Evolutionary conservation across 2,329 filamentous ascomycete genomes (phyloP), one percentile per base, ranked within the genome.

Genomic region (Trichoderma sp.): DNA sequence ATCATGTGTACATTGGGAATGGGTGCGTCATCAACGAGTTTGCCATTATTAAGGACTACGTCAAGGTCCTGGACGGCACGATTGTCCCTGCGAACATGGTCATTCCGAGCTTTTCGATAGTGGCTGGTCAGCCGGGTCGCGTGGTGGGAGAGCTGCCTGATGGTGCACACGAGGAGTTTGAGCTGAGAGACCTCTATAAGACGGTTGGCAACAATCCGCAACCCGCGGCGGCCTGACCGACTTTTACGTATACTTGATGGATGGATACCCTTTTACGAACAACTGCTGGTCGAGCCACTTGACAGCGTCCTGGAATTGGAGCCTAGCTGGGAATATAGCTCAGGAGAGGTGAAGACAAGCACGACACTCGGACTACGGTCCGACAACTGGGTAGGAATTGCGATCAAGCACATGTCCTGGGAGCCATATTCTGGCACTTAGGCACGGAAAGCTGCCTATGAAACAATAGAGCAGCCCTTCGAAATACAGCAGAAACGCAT

Each of bases 41-140:
- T 84, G 93, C 93, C 67, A 96, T 98, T 76, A 91, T 98, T 82
- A 98, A 98, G 84, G 97, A 98, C 83, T 97, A 95, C 81, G 95
- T 97, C 65, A 93, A 93, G 83, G 91, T 99, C 56, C 85, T 98
- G 78, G 95, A 98, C 76, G 93, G 93, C 35, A 91, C 94, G 0
- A 92, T 98, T 4, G 90, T 99, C 6, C 94, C 97, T 2, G 88
- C 93, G 0, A 93, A 95, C 76, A 97, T 97, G 92, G 94, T 98
- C 29, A 93, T 98, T 74, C 95, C 96, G 1, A 95, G 95, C 81
- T 97, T 97, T 83, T 95, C 93, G 74, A 91, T 98, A 74, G 95
- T 99, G n/a, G 96, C 93, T 0, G 95, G 95, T 0, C 88, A 90
- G 81, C 95, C 95, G 1, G 95, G 92, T 0, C 88, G 93, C 74